Evolutionary conservation across 2,329 filamentous ascomycete genomes (phyloP).

Genomic region (Alternaria triticina): DNA sequence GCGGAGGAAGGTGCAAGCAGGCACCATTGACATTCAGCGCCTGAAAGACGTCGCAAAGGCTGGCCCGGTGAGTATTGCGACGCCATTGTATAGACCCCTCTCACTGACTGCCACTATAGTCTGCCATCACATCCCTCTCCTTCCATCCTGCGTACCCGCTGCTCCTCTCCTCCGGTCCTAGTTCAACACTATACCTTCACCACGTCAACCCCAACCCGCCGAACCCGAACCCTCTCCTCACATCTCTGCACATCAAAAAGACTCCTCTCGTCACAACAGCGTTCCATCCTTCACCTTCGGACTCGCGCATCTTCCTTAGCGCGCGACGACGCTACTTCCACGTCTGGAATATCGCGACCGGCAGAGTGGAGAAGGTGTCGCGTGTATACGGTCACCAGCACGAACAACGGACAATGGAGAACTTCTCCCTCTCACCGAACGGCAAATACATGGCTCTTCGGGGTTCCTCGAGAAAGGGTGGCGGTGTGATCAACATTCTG

Average conservation of each 20-base stretch:
- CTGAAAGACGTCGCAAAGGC: constrained; percentile 82
- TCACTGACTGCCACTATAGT: constrained; percentile 47
- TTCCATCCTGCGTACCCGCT: constrained; percentile 92
- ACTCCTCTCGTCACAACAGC: constrained; percentile 85
- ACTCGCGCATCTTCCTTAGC: constrained; percentile 84
- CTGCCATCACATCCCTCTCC: constrained; percentile 79
- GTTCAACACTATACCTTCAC: constrained; percentile 85
- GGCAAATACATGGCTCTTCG: constrained; percentile 85
- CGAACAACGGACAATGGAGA: constrained; percentile 90
- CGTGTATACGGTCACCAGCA: constrained; percentile 76
- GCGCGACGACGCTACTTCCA: constrained; percentile 92
- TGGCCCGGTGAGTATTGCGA: constrained; percentile 64
- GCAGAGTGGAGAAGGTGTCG: constrained; percentile 81
- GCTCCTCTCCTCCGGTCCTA: constrained; percentile 85
- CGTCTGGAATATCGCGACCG: constrained; percentile 86
- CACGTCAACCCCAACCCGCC: constrained; percentile 79
- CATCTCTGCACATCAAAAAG: constrained; percentile 82
- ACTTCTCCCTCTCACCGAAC: constrained; percentile 85
- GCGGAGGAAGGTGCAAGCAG: constrained; percentile 78
- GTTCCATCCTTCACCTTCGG: constrained; percentile 72
- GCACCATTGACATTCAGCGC: constrained; percentile 88
- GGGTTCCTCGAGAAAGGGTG: constrained; percentile 81
- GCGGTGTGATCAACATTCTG: constrained; percentile 86
- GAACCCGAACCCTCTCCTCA: constrained; percentile 85
- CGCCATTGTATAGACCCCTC: background rate